phyloP scores from a whole-genome alignment of 2,329 filamentous ascomycete species.

The Gnomoniopsis sp. region DNA sequence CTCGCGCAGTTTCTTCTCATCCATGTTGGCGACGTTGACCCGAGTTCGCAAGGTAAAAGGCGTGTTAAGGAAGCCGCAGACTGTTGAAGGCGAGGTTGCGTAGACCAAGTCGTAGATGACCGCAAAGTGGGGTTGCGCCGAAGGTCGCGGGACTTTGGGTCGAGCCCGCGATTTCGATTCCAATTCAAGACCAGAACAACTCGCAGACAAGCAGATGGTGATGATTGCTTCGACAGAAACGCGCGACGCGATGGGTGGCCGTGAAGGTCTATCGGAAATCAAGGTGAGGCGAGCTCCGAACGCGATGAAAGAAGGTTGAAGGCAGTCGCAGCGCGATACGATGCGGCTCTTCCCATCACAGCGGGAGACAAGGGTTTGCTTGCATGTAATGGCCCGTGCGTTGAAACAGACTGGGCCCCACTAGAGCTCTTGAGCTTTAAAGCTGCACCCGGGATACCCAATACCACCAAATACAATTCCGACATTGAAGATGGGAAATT shows the following conservation, averaged over 20 bases:
- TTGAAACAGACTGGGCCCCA: no score
- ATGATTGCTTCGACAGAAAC: neutral
- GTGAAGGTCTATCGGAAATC: neutral
- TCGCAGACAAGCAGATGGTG: neutral
- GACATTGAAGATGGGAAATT: no score
- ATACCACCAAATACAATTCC: no score
- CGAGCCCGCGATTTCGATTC: neutral
- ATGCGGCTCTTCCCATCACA: no score
- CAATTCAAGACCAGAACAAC: neutral
- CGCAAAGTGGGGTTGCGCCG: neutral
- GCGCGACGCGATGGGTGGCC: neutral
- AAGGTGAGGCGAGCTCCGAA: no score
- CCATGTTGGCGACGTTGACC: constrained; percentile 44
- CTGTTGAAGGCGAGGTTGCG: neutral
- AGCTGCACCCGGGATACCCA: no score
- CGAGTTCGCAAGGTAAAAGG: constrained; percentile 8
- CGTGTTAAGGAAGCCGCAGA: neutral
- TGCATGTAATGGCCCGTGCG: no score
- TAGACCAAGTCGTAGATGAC: neutral
- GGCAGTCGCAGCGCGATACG: no score
- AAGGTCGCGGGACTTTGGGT: neutral
- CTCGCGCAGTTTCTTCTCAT: constrained; percentile 75
- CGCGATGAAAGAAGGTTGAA: neutral
- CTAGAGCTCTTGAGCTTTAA: no score
- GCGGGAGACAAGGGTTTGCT: no score